Evolutionary conservation across 2,329 filamentous ascomycete species (phyloP).

Genomic region (Colletotrichum tofieldiae): DNA sequence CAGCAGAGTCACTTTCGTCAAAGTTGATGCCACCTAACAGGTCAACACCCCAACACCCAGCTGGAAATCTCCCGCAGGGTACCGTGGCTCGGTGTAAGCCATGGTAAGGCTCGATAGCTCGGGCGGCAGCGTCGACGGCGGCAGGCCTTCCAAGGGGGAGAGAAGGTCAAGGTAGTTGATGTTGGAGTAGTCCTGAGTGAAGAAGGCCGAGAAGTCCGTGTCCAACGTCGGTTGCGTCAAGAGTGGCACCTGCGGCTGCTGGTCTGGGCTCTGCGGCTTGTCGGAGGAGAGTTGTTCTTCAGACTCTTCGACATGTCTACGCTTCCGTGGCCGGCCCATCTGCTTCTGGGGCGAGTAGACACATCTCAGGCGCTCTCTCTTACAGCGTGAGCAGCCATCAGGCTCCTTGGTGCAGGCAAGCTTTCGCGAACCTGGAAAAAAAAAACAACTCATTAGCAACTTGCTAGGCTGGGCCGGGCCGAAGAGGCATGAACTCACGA

Average conservation of each 20-base stretch:
- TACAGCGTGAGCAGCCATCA: constrained; percentile 73
- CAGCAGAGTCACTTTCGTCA: constrained; percentile 49
- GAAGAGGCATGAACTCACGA: constrained; percentile 63
- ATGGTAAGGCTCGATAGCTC: constrained; percentile 28
- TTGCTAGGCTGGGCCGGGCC: neutral
- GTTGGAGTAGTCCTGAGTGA: constrained; percentile 50
- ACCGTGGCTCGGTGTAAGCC: constrained; percentile 39
- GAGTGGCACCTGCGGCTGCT: constrained; percentile 24
- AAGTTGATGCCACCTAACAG: constrained; percentile 53
- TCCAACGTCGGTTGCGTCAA: constrained; percentile 46
- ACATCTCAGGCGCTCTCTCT: constrained; percentile 69
- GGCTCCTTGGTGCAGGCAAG: constrained; percentile 76
- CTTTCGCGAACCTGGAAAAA: constrained; percentile 71
- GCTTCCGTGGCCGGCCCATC: constrained; percentile 77
- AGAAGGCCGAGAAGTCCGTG: constrained; percentile 53
- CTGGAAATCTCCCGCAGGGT: constrained; percentile 39
- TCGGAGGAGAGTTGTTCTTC: constrained; percentile 32
- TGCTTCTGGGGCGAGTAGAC: constrained; percentile 77
- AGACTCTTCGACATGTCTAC: constrained; percentile 57
- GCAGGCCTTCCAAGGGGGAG: constrained; percentile 31
- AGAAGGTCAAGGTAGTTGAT: constrained; percentile 57
- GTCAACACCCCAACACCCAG: constrained; percentile 47
- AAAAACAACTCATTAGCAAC: constrained; percentile 37
- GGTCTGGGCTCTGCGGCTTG: constrained; percentile 13
- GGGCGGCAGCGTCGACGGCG: constrained; percentile 26